Base-by-base conservation (phyloP, 345 rosid genomes). In the Salix udensis region DNA sequence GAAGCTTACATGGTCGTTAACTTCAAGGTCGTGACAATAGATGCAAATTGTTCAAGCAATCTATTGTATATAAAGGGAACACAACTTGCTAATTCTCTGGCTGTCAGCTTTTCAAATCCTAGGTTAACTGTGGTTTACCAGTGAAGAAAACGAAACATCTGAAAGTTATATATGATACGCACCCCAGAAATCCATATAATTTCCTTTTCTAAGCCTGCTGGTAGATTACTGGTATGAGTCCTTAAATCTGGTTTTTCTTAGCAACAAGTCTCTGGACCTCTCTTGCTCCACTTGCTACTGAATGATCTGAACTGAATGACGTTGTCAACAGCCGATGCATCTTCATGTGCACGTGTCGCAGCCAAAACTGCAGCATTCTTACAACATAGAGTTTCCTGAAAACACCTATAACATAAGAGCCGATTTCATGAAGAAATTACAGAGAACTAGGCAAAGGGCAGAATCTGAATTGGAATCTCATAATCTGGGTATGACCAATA, bases 281-380 rank as follows among this genome's bases (percentile, higher is more conserved):
- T 46, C 16, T 14, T 46, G 50, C 50, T 46, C 12, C 50, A 10
- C 1, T 46, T 46, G 85, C 42, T 83, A 86, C 88, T 80, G 84
- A 68, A 86, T 46, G 79, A 79, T 82, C 14, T 36, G 67, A 69
- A 86, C 14, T 36, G 67, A 69, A 86, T 68, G 61, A 88, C 79
- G 36, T 72, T 78, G 67, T 88, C 85, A 68, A 70, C 71, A 68
- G 79, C 84, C 1, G 84, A 86, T 72, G 89, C 85, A 78, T 82
- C 88, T 80, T 88, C 88, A 23, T 83, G 37, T n/a, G 84, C 82
- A 2, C 52, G 76, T 60, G 74, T 78, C 12, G 88, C 88, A 6
- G 87, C 70, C 62, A 80, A 66, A 65, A 74, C 81, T 44, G 86
- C 84, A 68, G 60, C 82, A 77, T 83, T 81, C 74, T 69, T 81